Base-by-base conservation (phyloP, 2,329 filamentous ascomycete species). In the Monosporascus ibericus region DNA sequence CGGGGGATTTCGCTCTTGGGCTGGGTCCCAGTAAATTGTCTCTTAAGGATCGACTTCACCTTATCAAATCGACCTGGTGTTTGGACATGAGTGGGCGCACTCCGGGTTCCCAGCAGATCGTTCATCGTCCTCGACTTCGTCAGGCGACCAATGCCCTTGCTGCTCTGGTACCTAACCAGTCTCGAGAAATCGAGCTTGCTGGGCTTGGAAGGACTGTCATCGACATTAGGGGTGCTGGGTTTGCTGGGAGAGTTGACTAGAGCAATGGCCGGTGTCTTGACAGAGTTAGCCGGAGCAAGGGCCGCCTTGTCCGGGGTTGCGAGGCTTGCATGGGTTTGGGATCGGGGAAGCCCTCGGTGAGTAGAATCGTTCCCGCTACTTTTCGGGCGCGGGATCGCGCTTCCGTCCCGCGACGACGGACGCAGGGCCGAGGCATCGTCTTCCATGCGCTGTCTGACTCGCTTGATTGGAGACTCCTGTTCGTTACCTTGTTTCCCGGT, bases 271-370 rank as follows among this genome's bases (percentile, higher is more conserved):
- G 80, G 71, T 7, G 76, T 73, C 63, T 81, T 84, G 50, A 72
- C 71, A 58, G 76, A 83, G 51, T 77, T 71, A 47, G 78, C 72
- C 44, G 86, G 84, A 36, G 84, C 81, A 49, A 88, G 68, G 1
- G 88, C 90, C 7, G 89, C 75, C 67, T 90, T 90, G 8, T 88
- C 94, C 0, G 91, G 90, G 6, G 89, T 95, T 68, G 85, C 81
- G 30, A 92, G 73, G 54, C 75, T 84, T 55, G 76, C 74, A 54
- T 76, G 70, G 55, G 79, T 75, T 51, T 77, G 72, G 1, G 76
- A 70, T 25, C 74, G 75, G 48, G 70, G 59, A 22, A 76, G 63
- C 17, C 65, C 62, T 40, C 54, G 60, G 24, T 52, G 63, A 48
- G 59, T 25, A 36, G 63, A 58, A 56, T 76, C 62, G 68, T 71